phyloP scores from a whole-genome alignment of 176 grass and related monocot species.

The Rhynchospora breviuscula region DNA sequence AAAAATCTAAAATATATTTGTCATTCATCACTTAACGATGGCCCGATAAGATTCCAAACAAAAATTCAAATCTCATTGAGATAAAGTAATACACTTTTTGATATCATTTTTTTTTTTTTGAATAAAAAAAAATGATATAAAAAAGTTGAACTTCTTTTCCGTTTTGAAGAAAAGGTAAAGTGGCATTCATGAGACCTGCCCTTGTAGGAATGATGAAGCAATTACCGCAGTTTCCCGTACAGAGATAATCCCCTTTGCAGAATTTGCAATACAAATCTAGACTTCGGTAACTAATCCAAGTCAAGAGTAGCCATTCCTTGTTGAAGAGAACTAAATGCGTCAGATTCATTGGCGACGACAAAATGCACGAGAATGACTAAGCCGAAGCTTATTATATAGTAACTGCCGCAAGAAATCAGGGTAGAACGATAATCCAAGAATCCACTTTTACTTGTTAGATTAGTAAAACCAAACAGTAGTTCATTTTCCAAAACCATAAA shows the following conservation, averaged over 20 bases:
- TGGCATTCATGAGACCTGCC: not conserved
- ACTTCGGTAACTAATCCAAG: not conserved
- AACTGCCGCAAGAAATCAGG: not conserved
- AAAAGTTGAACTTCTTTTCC: not conserved
- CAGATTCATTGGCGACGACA: not conserved
- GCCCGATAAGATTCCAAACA: no score
- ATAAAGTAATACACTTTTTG: not conserved
- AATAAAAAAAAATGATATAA: no score
- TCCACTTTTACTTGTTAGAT: not conserved
- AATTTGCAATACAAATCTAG: not conserved
- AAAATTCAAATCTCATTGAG: not conserved
- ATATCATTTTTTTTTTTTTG: no score
- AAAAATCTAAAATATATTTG: no score
- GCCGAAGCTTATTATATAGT: not conserved
- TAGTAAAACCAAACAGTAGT: constrained; percentile 10
- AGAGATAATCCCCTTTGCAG: not conserved
- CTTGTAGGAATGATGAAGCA: not conserved
- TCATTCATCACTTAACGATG: no score
- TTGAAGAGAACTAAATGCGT: not conserved
- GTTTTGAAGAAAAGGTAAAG: not conserved
- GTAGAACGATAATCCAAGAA: not conserved
- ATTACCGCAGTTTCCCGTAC: not conserved
- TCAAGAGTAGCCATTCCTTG: not conserved
- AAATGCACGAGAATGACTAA: not conserved
- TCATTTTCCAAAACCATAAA: not conserved